Base-by-base conservation (phyloP, 768 basidiomycete genomes). In the Rhizopogon vulgaris region DNA sequence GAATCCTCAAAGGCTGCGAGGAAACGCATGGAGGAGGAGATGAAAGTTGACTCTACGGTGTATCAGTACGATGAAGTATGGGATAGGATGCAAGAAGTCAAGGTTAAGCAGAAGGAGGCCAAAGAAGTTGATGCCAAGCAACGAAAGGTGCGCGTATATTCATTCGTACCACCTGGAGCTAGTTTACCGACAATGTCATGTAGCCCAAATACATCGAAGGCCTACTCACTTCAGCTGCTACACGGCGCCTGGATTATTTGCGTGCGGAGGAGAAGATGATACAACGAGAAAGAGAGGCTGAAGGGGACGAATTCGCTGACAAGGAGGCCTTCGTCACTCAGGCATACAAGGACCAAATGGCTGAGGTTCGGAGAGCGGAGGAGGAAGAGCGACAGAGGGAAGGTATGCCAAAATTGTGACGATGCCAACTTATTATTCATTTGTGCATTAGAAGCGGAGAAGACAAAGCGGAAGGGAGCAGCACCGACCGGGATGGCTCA, bases 201-300 rank as follows among this genome's bases (percentile, higher is more conserved):
- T 58, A 94, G 90, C 95, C 95, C 1, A 97, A 96, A 73, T 98
- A 98, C 63, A 96, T 98, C 48, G 77, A 78, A 37, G 81, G 78
- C 24, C 78, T 98, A 32, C 73, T 98, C 2, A 70, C 73, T 14
- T 81, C 90, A 7, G 94, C 96, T 27, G 83, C 84, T n/a, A 92
- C 92, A 25, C 79, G 96, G 24, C 83, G 85, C 60, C 67, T 95
- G 43, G 96, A 99, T 67, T 80, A 90, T 61, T 70, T 98, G 10
- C 78, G 94, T 49, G 96, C 96, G 0, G 96, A 99, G 69, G 95
- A 98, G 70, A 97, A 98, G 76, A 87, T 95, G 87, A 86, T 97
- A 65, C 90, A 94, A 65, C 78, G 81, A 40, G 96, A 98, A 67
- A 80, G 96, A 18, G 91, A 94, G 70, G 72, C 78, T 17, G 96